phyloP scores from a whole-genome alignment of 352 stramenopile species.

The Phytophthora hybrid region DNA sequence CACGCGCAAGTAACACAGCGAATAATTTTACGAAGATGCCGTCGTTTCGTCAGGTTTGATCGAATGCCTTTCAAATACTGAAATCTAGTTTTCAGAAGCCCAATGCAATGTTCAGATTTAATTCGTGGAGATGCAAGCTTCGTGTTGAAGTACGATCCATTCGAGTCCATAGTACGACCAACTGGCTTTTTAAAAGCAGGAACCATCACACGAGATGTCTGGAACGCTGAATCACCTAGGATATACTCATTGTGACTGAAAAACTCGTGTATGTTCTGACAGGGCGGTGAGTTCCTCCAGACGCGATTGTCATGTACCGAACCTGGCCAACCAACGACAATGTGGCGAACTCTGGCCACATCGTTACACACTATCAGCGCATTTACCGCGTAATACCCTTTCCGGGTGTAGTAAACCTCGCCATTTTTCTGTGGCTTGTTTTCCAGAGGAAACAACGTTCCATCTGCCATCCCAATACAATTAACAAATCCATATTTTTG shows the following conservation, averaged over 20 bases:
- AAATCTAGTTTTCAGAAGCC: constrained; percentile 2
- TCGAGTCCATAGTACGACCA: not conserved
- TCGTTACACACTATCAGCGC: not conserved
- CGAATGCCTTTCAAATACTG: constrained; percentile 1
- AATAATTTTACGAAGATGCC: too few species aligned
- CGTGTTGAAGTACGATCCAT: not conserved
- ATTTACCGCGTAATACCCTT: constrained; percentile 10
- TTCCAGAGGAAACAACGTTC: constrained; percentile 10
- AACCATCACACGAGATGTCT: not conserved
- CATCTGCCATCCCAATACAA: constrained; percentile 16
- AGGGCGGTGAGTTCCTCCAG: not conserved
- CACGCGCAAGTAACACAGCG: too few species aligned
- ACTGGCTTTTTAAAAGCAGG: not conserved
- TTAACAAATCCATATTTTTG: not conserved
- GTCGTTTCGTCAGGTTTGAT: not conserved
- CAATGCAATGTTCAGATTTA: constrained; percentile 6
- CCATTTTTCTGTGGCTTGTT: not conserved
- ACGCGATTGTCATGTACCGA: not conserved
- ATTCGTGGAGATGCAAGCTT: not conserved
- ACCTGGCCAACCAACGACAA: not conserved
- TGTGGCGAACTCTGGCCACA: not conserved
- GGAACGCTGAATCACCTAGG: constrained; percentile 1
- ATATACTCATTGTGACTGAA: not conserved
- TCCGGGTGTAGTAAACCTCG: constrained; percentile 13
- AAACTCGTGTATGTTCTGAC: not conserved